Base-by-base conservation (phyloP, 75 land plant species). In the Cupressus sempervirens region DNA sequence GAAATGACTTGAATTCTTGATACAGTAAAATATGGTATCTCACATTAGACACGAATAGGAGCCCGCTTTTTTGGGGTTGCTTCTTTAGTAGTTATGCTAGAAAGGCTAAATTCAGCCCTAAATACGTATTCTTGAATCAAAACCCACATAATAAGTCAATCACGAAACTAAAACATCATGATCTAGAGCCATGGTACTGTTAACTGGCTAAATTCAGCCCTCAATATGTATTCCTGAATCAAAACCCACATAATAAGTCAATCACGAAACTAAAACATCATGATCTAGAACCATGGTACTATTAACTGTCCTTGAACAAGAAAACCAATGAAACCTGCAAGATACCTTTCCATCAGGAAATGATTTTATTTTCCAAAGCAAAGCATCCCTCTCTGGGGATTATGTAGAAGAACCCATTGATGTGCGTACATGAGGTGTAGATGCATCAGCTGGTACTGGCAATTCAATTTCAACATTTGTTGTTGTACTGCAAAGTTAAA, bases 261-360 rank as follows among this genome's bases (percentile, higher is more conserved):
- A 88, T 48, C 14, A 76, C 52, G 38, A 76, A 50, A 56, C 9
- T 50, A 84, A 41, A 23, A 12, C 62, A 50, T 76, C 20, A 52
- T 41, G 72, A 29, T 23, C 34, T 20, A 11, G 68, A 62, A 18
- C 35, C 23, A 70, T 13, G 1, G 84, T 34, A 18, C 15, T 3
- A 2, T 83, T 50, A 35, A 75, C 20, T 45, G 23, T 30, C 32
- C 26, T 12, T 76, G 32, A 54, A 35, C 43, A 41, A 4, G 40
- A 73, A 84, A 26, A 26, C 30, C 56, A 52, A 76, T 30, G 40
- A 52, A 54, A 73, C 38, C 14, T 70, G 20, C 40, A 45, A 18
- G 14, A 68, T 14, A 95, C 98, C 95, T 96, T 96, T 83, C 97
- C 97, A 84, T 97, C 98, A 82, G 98, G 98, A 91, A 96, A 96